Evolutionary conservation across 306 rosid species (phyloP).

Genomic region (Rosa multiflora): DNA sequence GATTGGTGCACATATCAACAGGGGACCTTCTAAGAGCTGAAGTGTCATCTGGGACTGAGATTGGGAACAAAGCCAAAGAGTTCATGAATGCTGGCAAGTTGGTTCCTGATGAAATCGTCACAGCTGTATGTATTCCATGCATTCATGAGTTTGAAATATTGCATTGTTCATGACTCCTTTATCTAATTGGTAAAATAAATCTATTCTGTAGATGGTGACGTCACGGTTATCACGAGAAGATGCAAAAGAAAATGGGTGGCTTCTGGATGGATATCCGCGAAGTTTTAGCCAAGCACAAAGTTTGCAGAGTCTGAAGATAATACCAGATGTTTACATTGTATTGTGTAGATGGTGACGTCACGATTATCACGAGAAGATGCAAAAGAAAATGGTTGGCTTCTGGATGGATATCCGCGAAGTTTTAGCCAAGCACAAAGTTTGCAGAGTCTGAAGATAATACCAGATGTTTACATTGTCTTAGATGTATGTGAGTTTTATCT

Average conservation of each 20-base stretch:
- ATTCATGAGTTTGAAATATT: conserved; percentile 18
- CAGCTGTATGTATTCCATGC: conserved; percentile 48
- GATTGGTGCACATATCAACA: conserved; percentile 91
- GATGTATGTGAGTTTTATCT: conserved; percentile 60
- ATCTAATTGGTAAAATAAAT: conserved; percentile 16
- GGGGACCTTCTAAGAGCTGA: conserved; percentile 91
- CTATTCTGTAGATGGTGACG: conserved; percentile 70
- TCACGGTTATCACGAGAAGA: conserved; percentile 64
- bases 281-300: conserved; percentile 71
- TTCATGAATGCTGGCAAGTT: conserved; percentile 81
- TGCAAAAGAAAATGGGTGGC: conserved; percentile 85
- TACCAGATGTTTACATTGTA: conserved; percentile 67
- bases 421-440: conserved; percentile 69
- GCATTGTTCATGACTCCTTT: not conserved
- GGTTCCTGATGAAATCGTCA: conserved; percentile 95
- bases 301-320: conserved; percentile 67
- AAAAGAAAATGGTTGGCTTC: conserved; percentile 89
- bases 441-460: conserved; percentile 68
- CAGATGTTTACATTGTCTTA: conserved; percentile 70
- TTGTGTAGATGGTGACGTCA: conserved; percentile 72
- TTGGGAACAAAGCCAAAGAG: conserved; percentile 87
- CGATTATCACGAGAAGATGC: conserved; percentile 68
- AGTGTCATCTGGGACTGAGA: conserved; percentile 82
- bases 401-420: conserved; percentile 93
- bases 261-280: conserved; percentile 95